Percentiles rank a stretch among this genome's conserved stretches.
Evolutionary conservation across 2,329 filamentous ascomycete species (phyloP).

Genomic region (Aspergillus intermedius): DNA sequence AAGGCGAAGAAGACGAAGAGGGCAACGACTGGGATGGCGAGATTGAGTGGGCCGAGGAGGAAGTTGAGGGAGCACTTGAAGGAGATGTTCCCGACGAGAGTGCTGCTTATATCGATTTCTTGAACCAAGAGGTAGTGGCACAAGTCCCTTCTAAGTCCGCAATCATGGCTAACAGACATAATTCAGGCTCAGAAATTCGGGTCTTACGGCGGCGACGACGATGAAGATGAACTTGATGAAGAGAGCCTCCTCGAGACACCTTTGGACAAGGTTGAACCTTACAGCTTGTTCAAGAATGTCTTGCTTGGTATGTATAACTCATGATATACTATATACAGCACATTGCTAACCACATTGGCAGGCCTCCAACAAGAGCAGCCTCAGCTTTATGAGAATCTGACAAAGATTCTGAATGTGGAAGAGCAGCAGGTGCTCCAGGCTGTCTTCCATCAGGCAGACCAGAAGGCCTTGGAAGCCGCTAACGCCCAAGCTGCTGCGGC

Average conservation of each 20-base stretch:
- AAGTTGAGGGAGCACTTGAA: slow-evolving; percentile 54
- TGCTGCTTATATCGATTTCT: slow-evolving; percentile 88
- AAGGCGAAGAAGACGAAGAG: slow-evolving; percentile 66
- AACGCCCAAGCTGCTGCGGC: slow-evolving; percentile 33
- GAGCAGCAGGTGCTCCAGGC: slow-evolving; percentile 75
- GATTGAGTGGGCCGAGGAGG: slow-evolving; percentile 60
- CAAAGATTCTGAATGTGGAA: slow-evolving; percentile 68
- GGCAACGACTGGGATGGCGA: slow-evolving; percentile 79
- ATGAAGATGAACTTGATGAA: slow-evolving; percentile 88
- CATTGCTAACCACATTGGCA: slow-evolving; percentile 36
- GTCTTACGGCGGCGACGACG: slow-evolving; percentile 62
- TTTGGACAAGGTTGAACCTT: slow-evolving; percentile 91
- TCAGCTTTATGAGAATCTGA: slow-evolving; percentile 75
- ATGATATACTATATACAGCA: not conserved
- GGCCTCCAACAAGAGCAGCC: slow-evolving; percentile 87
- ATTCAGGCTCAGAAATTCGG: slow-evolving; percentile 76
- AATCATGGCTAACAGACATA: slow-evolving; percentile 10
- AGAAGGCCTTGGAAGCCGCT: slow-evolving; percentile 41
- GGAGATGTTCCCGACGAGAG: slow-evolving; percentile 79
- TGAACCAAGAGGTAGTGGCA: slow-evolving; percentile 69
- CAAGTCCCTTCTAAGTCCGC: not conserved
- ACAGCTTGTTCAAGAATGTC: slow-evolving; percentile 76
- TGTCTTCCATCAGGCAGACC: slow-evolving; percentile 66
- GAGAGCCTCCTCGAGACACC: slow-evolving; percentile 89
- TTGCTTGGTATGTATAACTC: slow-evolving; percentile 63